Conservation (phyloP, 1,139 yeast species). For the Torulaspora pretoriensis region DNA sequence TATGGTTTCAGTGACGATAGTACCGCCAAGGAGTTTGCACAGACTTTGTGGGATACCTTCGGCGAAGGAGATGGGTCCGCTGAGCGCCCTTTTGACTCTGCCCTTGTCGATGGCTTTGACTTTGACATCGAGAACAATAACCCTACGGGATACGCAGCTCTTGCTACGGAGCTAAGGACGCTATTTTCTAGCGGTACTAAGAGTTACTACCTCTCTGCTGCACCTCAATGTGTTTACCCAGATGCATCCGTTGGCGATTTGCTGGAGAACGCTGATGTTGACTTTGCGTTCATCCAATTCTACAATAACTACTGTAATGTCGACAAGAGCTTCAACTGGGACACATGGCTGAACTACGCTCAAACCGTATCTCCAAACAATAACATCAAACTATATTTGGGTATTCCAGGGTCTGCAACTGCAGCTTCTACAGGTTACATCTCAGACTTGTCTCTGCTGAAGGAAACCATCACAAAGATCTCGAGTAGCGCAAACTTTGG, state of each 20-base stretch:
- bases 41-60: conserved; percentile 75
- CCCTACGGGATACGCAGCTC: conserved; percentile 55
- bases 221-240: conserved; percentile 94
- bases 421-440: conserved; percentile 74
- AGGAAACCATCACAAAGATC: conserved; percentile 40
- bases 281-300: conserved; percentile 87
- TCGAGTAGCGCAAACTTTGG: conserved; percentile 54
- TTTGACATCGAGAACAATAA: conserved; percentile 61
- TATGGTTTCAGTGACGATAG: conserved; percentile 67
- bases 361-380: conserved; percentile 58
- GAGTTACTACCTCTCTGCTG: conserved; percentile 77
- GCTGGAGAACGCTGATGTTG: conserved; percentile 58
- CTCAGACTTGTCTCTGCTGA: conserved; percentile 41
- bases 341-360: conserved; percentile 76
- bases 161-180: conserved; percentile 56
- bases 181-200: conserved; percentile 55
- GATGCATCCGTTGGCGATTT: conserved; percentile 78
- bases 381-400: conserved; percentile 60
- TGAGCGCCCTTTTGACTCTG: conserved; percentile 71
- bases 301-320: conserved; percentile 83
- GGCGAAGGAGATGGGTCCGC: conserved; percentile 62
- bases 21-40: conserved; percentile 67
- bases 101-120: conserved; percentile 70
- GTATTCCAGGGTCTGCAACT: conserved; percentile 64
- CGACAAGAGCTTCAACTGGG: conserved; percentile 67